A percentile compares a stretch with the other conserved stretches of the same genome.
phyloP scores from a whole-genome alignment of 495 filamentous ascomycete genomes.

The Staphylotrichum longicolle region DNA sequence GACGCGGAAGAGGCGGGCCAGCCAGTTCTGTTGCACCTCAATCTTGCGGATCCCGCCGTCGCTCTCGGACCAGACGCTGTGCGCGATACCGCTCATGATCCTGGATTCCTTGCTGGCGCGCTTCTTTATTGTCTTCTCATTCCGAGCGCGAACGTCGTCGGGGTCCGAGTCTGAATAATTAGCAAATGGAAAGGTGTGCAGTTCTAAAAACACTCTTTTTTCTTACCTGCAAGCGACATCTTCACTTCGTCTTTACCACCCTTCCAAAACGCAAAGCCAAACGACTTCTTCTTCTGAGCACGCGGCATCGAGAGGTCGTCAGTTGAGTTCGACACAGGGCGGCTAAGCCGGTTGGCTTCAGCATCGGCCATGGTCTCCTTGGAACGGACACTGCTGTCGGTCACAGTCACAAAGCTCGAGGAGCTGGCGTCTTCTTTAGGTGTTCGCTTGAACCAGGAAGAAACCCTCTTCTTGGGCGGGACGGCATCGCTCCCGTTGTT shows the following conservation, averaged over 20 bases:
- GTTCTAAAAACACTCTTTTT: not conserved
- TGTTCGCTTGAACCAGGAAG: slow-evolving; percentile 64
- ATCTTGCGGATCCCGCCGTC: slow-evolving; percentile 43
- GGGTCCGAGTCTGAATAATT: slow-evolving; percentile 10
- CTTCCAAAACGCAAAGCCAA: slow-evolving; percentile 49
- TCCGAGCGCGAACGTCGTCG: slow-evolving; percentile 13
- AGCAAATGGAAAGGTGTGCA: not conserved
- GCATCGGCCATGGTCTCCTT: slow-evolving; percentile 10
- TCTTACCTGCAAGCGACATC: slow-evolving; percentile 40
- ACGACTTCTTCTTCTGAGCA: slow-evolving; percentile 46
- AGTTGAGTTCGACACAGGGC: slow-evolving; percentile 8
- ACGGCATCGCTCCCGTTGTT: slow-evolving; percentile 6
- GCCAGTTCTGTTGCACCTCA: slow-evolving; percentile 72
- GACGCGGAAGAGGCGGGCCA: slow-evolving; percentile 82
- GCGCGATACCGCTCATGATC: slow-evolving; percentile 13
- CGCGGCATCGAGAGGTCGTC: not conserved
- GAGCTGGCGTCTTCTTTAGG: slow-evolving; percentile 41
- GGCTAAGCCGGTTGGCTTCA: slow-evolving; percentile 9
- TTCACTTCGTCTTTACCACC: slow-evolving; percentile 38
- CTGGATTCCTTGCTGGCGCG: not conserved
- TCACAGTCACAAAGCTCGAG: slow-evolving; percentile 24
- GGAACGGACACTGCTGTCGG: slow-evolving; percentile 15
- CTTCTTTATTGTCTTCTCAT: slow-evolving; percentile 19
- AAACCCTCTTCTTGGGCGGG: slow-evolving; percentile 53
- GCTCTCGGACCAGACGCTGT: slow-evolving; percentile 26